Percentiles rank a stretch among this genome's conserved stretches.
Conservation (phyloP, 2,329 filamentous ascomycete genomes). For the Leptosphaerulina australis region DNA sequence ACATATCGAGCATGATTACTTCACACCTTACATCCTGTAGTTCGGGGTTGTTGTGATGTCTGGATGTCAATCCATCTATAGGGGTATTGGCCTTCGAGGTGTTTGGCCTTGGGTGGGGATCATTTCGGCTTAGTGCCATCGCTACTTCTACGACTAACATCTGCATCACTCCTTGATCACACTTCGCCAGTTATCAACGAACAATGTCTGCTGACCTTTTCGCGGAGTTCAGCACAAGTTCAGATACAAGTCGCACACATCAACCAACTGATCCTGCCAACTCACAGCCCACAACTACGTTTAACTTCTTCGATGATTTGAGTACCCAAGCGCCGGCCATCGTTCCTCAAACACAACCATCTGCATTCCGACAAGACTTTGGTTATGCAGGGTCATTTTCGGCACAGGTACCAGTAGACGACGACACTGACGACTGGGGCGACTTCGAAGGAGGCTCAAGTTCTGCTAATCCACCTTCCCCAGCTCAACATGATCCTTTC, state of each 20-base stretch:
- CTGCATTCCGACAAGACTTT: constrained; percentile 17
- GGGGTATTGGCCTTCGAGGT: too few species aligned
- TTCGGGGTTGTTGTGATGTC: too few species aligned
- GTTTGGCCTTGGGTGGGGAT: constrained; percentile 1
- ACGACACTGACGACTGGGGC: constrained; percentile 50
- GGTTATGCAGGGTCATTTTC: neutral
- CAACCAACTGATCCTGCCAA: constrained; percentile 3
- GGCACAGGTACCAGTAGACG: constrained; percentile 10
- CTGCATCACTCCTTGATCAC: constrained; percentile 17
- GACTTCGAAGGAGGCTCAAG: constrained; percentile 47
- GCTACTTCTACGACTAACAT: constrained; percentile 21
- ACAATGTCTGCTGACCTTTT: constrained; percentile 47
- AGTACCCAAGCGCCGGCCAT: constrained; percentile 20
- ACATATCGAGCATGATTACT: too few species aligned
- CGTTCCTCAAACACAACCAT: constrained; percentile 19
- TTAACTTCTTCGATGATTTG: constrained; percentile 47
- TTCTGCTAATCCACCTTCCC: constrained; percentile 16
- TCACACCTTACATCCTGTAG: too few species aligned
- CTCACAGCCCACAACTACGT: constrained; percentile 27
- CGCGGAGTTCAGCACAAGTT: constrained; percentile 39
- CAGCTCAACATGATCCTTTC: constrained; percentile 28
- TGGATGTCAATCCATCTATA: too few species aligned
- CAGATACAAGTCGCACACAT: constrained; percentile 24
- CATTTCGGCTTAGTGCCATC: constrained; percentile 26
- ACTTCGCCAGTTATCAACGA: constrained; percentile 4